Evolutionary conservation across 345 rosid species (phyloP).

Genomic region (Boechera retrofracta): DNA sequence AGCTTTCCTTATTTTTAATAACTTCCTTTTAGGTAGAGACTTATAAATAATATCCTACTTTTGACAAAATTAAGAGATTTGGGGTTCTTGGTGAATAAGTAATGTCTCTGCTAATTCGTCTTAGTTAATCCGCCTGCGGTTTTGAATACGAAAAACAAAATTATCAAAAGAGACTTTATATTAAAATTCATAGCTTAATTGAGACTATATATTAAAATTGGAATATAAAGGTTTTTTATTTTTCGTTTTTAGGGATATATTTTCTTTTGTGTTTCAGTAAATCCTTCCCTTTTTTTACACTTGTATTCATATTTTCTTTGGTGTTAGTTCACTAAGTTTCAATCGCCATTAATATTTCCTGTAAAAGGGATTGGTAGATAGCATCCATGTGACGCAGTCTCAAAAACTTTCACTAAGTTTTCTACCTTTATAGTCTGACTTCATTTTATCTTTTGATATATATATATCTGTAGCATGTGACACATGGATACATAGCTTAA

Average conservation of each 20-base stretch:
- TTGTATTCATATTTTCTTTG: not conserved
- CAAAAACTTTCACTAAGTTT: conserved; percentile 34
- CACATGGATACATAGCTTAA: conserved; percentile 17
- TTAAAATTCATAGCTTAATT: too few species aligned
- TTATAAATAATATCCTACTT: not conserved
- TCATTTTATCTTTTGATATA: conserved; percentile 23
- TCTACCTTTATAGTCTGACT: conserved; percentile 42
- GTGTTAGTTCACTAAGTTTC: conserved; percentile 7
- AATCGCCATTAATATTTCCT: conserved; percentile 30
- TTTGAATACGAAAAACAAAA: too few species aligned
- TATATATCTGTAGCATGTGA: conserved; percentile 33
- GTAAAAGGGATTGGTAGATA: conserved; percentile 39
- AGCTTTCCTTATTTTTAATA: not conserved
- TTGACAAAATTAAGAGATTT: not conserved
- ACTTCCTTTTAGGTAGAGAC: not conserved
- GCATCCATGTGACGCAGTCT: conserved; percentile 38
- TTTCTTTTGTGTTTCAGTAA: conserved; percentile 1
- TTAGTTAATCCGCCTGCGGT: too few species aligned
- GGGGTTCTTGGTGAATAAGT: not conserved
- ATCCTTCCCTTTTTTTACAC: conserved; percentile 1
- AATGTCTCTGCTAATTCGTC: not conserved
- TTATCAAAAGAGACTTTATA: too few species aligned
- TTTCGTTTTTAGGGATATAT: not conserved
- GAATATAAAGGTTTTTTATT: not conserved
- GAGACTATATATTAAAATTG: too few species aligned